Percentiles rank a stretch among this genome's conserved stretches.
These are phyloP conservation scores for Chrysoporthe austroafricana DNA, from an alignment of 2,329 filamentous ascomycete species.

Conservation along the genomic window DNA sequence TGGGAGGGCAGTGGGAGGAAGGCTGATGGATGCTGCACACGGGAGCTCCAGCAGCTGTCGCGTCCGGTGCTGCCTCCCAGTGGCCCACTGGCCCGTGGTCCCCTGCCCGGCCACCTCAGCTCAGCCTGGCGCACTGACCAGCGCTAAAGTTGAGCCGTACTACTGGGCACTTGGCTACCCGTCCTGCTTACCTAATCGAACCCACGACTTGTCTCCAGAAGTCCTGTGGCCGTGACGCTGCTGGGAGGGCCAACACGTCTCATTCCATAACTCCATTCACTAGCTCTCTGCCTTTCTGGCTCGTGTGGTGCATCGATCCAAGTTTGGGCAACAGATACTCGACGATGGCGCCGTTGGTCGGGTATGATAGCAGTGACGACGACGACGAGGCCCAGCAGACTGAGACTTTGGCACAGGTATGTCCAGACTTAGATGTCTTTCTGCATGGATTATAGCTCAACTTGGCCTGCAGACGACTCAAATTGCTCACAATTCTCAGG, in stretches of 20 bases:
- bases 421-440: neutral
- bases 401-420: conserved; percentile 14
- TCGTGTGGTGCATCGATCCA: neutral
- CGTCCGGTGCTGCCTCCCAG: conserved; percentile 16
- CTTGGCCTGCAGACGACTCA: neutral
- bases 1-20: neutral
- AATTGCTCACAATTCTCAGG: too few relatives aligned
- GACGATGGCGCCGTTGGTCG: conserved; percentile 51
- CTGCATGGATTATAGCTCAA: neutral
- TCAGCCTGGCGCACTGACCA: conserved; percentile 12
- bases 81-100: conserved; percentile 37
- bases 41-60: conserved; percentile 16
- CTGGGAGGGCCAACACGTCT: neutral
- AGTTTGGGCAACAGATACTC: neutral
- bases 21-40: neutral
- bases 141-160: neutral
- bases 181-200: conserved; percentile 13
- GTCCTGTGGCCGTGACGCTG: too few relatives aligned
- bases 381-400: conserved; percentile 42
- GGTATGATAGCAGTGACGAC: conserved; percentile 57
- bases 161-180: neutral
- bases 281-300: neutral
- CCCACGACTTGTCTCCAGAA: neutral
- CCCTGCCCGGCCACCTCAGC: conserved; percentile 33
- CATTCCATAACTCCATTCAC: neutral